These are phyloP conservation scores for Pisolithus sp. DNA, from an alignment of 768 basidiomycete genomes.

Conservation along the genomic window DNA sequence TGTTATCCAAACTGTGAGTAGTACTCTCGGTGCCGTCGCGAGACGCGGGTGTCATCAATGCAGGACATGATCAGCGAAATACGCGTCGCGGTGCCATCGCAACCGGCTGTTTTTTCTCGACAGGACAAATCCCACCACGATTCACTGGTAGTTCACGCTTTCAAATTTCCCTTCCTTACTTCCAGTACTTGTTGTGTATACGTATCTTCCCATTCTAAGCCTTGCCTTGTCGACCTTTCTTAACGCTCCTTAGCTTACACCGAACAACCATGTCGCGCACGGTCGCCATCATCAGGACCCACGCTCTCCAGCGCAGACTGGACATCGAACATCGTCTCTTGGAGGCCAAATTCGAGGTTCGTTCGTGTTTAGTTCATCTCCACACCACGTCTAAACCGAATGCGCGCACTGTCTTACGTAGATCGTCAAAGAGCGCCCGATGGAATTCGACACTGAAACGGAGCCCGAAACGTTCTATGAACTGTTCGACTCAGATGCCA, in stretches of 20 bases:
- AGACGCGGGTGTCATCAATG: too few species aligned
- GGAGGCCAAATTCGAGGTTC: conserved; percentile 77
- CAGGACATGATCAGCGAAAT: too few species aligned
- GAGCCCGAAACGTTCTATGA: conserved; percentile 77
- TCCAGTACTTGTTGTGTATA: too few species aligned
- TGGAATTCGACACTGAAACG: conserved; percentile 81
- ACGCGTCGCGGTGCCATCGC: too few species aligned
- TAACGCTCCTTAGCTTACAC: background rate
- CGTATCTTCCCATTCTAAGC: too few species aligned
- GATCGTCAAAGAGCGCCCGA: conserved; percentile 85
- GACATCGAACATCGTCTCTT: conserved; percentile 76
- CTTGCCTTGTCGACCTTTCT: too few species aligned
- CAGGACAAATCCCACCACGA: too few species aligned
- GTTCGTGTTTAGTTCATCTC: conserved; percentile 15
- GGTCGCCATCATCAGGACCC: conserved; percentile 78
- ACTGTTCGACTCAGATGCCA: conserved; percentile 72
- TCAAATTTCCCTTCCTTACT: too few species aligned
- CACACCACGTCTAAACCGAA: conserved; percentile 8
- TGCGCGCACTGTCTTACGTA: conserved; percentile 23
- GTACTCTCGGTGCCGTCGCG: too few species aligned
- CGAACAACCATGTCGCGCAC: conserved; percentile 42
- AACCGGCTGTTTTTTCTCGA: too few species aligned
- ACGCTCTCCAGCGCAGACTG: conserved; percentile 67
- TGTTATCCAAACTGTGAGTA: too few species aligned
- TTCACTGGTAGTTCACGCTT: too few species aligned